Percentiles rank a stretch among this genome's conserved stretches.
These are phyloP conservation scores for Solanum peruvianum DNA, from an alignment of 257 asterid genomes.

Conservation along the genomic window DNA sequence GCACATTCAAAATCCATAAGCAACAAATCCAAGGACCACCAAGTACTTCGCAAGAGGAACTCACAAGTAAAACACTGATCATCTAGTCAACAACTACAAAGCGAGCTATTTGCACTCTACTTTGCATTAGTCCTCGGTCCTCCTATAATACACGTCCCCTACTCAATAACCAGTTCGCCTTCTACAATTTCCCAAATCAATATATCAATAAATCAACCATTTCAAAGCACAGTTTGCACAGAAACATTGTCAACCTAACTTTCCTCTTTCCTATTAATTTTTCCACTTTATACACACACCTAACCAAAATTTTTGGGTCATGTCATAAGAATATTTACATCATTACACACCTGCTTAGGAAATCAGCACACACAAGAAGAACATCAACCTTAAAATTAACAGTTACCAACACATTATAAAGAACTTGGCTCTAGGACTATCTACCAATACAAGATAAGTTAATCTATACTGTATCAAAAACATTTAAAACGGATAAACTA, in stretches of 20 bases:
- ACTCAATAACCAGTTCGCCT: background rate
- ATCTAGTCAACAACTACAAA: background rate
- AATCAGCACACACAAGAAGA: background rate
- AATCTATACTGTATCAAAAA: background rate
- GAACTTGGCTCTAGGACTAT: background rate
- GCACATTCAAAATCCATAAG: background rate
- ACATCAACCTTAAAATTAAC: background rate
- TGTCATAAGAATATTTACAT: background rate
- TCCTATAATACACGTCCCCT: background rate
- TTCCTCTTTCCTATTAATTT: background rate
- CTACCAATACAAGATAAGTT: background rate
- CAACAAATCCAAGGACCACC: background rate
- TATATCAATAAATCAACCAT: background rate
- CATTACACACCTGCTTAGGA: background rate
- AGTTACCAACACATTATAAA: background rate
- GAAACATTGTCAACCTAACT: background rate
- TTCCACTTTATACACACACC: background rate
- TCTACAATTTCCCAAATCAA: background rate
- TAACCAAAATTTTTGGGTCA: background rate
- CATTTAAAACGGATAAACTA: background rate
- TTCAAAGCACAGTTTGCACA: background rate
- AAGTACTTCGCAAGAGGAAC: background rate
- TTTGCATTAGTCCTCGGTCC: background rate
- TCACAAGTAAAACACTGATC: background rate
- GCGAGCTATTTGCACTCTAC: background rate